These are phyloP conservation scores for Hypoxylon fragiforme DNA, from an alignment of 495 filamentous ascomycete genomes.

Conservation along the genomic window DNA sequence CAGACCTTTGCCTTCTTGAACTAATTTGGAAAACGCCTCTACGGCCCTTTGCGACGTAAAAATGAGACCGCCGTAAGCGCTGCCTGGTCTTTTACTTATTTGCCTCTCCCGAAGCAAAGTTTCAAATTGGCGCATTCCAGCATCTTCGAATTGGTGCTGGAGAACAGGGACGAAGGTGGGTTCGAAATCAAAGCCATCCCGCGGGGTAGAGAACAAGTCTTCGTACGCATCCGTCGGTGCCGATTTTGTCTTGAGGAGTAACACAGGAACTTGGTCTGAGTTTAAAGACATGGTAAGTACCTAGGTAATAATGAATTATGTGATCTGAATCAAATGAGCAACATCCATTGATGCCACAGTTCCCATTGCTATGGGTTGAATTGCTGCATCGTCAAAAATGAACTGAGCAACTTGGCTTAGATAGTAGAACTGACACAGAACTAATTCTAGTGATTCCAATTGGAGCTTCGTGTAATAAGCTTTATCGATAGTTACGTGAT, in stretches of 20 bases:
- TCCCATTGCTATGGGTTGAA: too few relatives aligned
- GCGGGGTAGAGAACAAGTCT: constrained; percentile 62
- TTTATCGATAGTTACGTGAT: constrained; percentile 52
- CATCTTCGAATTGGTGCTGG: constrained; percentile 62
- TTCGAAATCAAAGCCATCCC: constrained; percentile 50
- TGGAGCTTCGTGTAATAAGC: too few relatives aligned
- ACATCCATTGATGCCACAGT: too few relatives aligned
- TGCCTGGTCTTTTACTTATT: constrained; percentile 37
- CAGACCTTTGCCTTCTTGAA: constrained; percentile 53
- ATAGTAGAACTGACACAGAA: too few relatives aligned
- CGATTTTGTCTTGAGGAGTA: constrained; percentile 88
- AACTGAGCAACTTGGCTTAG: too few relatives aligned
- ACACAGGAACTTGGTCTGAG: constrained; percentile 55
- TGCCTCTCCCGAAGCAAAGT: constrained; percentile 37
- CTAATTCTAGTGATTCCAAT: too few relatives aligned
- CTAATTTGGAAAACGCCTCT: constrained; percentile 75
- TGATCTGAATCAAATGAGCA: too few relatives aligned
- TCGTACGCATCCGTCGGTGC: constrained; percentile 77
- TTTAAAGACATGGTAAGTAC: constrained; percentile 9
- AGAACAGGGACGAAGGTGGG: constrained; percentile 84
- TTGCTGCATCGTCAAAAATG: too few relatives aligned
- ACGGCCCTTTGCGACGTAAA: constrained; percentile 95
- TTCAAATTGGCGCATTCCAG: constrained; percentile 46
- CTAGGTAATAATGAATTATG: neutral
- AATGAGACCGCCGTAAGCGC: constrained; percentile 77